Percentiles rank a stretch among this genome's conserved stretches.
phyloP scores from a whole-genome alignment of 2,329 filamentous ascomycete genomes.

The Ophiostoma piceae region DNA sequence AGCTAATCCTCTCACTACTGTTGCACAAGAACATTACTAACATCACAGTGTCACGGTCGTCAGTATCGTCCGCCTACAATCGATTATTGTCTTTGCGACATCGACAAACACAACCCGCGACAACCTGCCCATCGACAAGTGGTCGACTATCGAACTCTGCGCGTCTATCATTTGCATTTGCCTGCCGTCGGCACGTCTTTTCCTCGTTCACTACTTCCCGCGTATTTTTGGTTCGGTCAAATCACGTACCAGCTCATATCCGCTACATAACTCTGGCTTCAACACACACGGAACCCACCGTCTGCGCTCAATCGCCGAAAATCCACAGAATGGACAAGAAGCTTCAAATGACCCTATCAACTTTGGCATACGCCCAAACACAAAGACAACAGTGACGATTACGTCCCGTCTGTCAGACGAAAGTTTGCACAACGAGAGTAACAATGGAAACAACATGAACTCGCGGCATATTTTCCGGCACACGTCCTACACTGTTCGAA shows the following conservation, averaged over 20 bases:
- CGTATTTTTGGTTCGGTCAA: neutral
- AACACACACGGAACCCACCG: neutral
- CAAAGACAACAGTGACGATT: neutral
- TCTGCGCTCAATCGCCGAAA: neutral
- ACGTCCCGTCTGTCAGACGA: constrained; percentile 4
- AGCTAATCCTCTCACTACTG: no score
- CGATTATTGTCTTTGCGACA: constrained; percentile 32
- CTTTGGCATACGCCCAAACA: neutral
- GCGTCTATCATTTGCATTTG: constrained; percentile 35
- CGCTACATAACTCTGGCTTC: neutral
- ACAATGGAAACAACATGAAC: neutral
- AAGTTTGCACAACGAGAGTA: neutral
- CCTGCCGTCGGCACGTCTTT: constrained; percentile 33
- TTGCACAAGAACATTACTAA: neutral
- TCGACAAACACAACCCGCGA: constrained; percentile 34
- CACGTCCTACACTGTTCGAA: constrained; percentile 5
- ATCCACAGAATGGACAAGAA: neutral
- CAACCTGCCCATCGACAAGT: constrained; percentile 32
- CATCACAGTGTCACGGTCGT: constrained; percentile 33
- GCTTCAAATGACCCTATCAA: neutral
- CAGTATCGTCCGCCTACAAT: constrained; percentile 32
- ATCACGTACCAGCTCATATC: neutral
- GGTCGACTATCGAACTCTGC: constrained; percentile 36
- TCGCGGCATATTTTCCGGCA: constrained; percentile 11
- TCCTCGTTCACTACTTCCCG: constrained; percentile 33